phyloP scores from a whole-genome alignment of 805 yeast species.

The Candida manassasensis region DNA sequence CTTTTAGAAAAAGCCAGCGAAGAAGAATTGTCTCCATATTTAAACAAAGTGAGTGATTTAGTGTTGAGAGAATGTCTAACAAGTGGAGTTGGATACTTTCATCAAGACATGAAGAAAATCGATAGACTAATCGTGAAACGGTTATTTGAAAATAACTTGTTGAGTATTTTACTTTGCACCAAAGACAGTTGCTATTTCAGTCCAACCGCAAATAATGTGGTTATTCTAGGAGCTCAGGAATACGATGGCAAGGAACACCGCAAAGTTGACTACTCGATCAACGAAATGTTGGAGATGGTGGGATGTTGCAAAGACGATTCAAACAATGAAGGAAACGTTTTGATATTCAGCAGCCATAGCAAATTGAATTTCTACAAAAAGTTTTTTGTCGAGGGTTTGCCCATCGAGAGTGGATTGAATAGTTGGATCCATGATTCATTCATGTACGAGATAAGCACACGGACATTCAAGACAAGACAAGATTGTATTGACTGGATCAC shows the following conservation, averaged over 20 bases:
- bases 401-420: slow-evolving; percentile 75
- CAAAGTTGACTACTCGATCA: slow-evolving; percentile 61
- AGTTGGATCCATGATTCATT: slow-evolving; percentile 60
- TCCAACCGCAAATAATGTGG: slow-evolving; percentile 52
- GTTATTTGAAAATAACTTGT: slow-evolving; percentile 45
- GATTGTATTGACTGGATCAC: slow-evolving; percentile 91
- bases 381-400: slow-evolving; percentile 70
- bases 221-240: slow-evolving; percentile 65
- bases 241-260: slow-evolving; percentile 74
- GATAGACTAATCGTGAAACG: slow-evolving; percentile 56
- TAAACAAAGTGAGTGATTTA: slow-evolving; percentile 44
- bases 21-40: slow-evolving; percentile 34
- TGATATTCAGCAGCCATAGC: slow-evolving; percentile 52
- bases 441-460: slow-evolving; percentile 66
- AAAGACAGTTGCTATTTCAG: slow-evolving; percentile 48
- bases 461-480: slow-evolving; percentile 62
- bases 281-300: slow-evolving; percentile 62
- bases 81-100: slow-evolving; percentile 62
- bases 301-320: slow-evolving; percentile 38
- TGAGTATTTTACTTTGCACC: slow-evolving; percentile 58
- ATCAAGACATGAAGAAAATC: slow-evolving; percentile 48
- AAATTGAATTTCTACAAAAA: slow-evolving; percentile 62
- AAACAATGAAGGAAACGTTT: slow-evolving; percentile 28
- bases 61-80: slow-evolving; percentile 39
- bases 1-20: slow-evolving; percentile 38